Evolutionary conservation across 2,329 filamentous ascomycete genomes (phyloP).

Genomic region (Alternaria atra): DNA sequence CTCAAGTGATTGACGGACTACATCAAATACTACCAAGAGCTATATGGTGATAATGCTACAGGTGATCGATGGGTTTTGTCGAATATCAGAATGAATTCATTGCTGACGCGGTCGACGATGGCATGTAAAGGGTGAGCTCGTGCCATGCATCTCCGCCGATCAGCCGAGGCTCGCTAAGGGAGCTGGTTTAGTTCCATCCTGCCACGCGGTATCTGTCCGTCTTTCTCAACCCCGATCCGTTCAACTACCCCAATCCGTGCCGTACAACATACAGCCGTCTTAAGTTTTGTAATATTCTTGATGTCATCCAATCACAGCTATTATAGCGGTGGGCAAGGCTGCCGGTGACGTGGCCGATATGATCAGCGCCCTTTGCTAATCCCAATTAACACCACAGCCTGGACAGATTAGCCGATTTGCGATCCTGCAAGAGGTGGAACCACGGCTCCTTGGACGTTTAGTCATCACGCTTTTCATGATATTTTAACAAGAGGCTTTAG

Average conservation of each 20-base stretch:
- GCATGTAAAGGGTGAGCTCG: neutral
- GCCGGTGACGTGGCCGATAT: neutral
- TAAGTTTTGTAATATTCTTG: neutral
- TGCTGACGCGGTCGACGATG: neutral
- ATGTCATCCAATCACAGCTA: neutral
- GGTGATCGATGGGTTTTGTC: neutral
- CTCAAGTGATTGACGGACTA: neutral
- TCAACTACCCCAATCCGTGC: neutral
- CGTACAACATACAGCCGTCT: neutral
- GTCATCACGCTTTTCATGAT: neutral
- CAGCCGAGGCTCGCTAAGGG: conserved; percentile 5
- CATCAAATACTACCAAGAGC: neutral
- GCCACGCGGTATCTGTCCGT: neutral
- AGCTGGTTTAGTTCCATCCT: neutral
- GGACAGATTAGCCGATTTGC: neutral
- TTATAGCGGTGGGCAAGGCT: neutral
- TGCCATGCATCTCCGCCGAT: neutral
- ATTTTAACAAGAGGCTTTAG: neutral
- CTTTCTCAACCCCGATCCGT: neutral
- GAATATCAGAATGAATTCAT: neutral
- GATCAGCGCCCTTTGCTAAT: neutral
- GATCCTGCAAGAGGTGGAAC: neutral
- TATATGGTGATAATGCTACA: neutral
- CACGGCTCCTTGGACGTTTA: neutral
- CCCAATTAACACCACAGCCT: neutral